Evolutionary conservation across 2,329 filamentous ascomycete genomes (phyloP), one percentile per base, ranked within the genome.

Genomic region (Tolypocladium album): DNA sequence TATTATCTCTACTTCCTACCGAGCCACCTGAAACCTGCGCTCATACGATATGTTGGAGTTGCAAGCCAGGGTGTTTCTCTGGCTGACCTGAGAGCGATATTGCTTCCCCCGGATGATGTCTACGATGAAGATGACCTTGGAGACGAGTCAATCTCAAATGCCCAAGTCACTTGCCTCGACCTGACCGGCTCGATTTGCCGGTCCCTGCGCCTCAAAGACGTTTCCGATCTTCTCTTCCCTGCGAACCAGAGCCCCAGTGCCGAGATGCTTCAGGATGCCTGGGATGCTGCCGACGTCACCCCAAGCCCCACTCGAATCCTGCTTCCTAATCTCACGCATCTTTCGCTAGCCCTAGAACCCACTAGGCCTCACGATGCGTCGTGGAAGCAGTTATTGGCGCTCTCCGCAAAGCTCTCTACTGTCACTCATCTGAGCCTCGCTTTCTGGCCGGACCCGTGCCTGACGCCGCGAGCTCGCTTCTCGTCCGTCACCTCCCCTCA

Each of bases 371-470:
- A 67, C 22, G 68, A 69, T 7, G 75, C 77, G 20, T 85, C 83
- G 1, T 87, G 84, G 85, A 80, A 78, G 56, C 82, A 84, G 42
- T 76, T 87, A 5, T 72, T 87, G 31, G 65, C 75, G 2, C 69
- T 87, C n/a, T 78, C 82, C 0, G 68, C 74, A 13, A 82, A 80
- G 64, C 68, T 85, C 8, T 76, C 76, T 0, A 78, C 75, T 17
- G 70, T 87, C 45, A 87, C 84, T 1, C 83, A 87, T 65, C 74
- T 87, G 47, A 84, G 79, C 63, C 75, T 87, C 8, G 82, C 83
- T 20, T 82, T 80, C 67, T 87, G 85, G 85, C 84, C 85, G 1
- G 77, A 79, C 57, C 85, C 85, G 2, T 78, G 77, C 20, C 71
- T 84, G n/a, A 83, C 82, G 2, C 81, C 81, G 11, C 80, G 81